phyloP scores from a whole-genome alignment of 805 yeast genomes.

The Yarrowia phangngaensis region DNA sequence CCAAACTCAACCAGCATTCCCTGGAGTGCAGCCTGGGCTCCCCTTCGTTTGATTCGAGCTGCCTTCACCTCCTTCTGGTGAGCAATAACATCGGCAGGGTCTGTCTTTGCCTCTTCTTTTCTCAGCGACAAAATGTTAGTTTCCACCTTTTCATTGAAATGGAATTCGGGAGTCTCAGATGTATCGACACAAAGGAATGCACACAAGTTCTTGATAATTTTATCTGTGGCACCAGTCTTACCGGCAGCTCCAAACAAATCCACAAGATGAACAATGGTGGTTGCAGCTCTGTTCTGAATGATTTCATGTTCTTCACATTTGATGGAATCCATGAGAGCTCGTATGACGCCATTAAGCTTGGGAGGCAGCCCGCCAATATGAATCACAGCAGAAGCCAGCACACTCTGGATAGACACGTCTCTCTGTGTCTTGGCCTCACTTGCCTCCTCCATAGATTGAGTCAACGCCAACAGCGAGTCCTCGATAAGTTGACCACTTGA shows the following conservation, averaged over 20 bases:
- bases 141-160: slow-evolving; percentile 53
- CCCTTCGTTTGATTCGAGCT: slow-evolving; percentile 78
- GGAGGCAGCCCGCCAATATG: slow-evolving; percentile 60
- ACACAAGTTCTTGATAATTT: slow-evolving; percentile 83
- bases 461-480: slow-evolving; percentile 69
- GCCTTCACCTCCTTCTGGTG: slow-evolving; percentile 62
- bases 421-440: slow-evolving; percentile 45
- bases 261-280: slow-evolving; percentile 62
- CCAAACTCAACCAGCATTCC: slow-evolving; percentile 53
- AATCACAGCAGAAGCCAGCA: slow-evolving; percentile 71
- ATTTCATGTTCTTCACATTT: slow-evolving; percentile 65
- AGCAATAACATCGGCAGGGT: slow-evolving; percentile 56
- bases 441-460: slow-evolving; percentile 66
- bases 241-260: slow-evolving; percentile 52
- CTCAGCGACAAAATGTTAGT: slow-evolving; percentile 66
- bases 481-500: slow-evolving; percentile 67
- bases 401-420: slow-evolving; percentile 60
- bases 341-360: slow-evolving; percentile 81
- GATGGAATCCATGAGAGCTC: slow-evolving; percentile 88
- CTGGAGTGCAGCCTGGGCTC: slow-evolving; percentile 71
- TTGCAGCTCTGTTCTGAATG: slow-evolving; percentile 69
- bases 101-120: slow-evolving; percentile 69
- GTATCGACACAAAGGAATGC: slow-evolving; percentile 94
- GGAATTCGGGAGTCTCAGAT: slow-evolving; percentile 89
- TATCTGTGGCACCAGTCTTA: slow-evolving; percentile 76